Base-by-base conservation (phyloP, 2,329 filamentous ascomycete genomes). In the Cladosporium oxysporum region DNA sequence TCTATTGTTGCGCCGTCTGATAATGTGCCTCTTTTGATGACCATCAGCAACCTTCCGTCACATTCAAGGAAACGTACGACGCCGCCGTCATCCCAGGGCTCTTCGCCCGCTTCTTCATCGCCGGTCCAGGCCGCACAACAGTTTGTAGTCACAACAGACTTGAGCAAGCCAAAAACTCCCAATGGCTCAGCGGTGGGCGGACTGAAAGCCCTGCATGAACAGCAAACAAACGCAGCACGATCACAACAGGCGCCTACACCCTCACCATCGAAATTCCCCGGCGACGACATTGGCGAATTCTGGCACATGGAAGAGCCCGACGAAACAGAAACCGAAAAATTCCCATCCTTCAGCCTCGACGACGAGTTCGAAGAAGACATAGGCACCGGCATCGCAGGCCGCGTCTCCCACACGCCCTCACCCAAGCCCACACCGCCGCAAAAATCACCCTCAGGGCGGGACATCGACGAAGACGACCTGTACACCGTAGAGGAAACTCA, bases 1-100 rank as follows among this genome's bases (percentile, higher is more conserved):
- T 70, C 66, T 8, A 75, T 78, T 58, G 76, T 78, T 6, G 73
- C 73, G 16, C 76, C 76, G 11, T 73, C 71, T 26, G 76, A 78
- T 35, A 76, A 75, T 62, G 72, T 77, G 23, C 73, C 75, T 14
- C 23, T 69, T 5, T 65, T 67, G 1, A 63, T 71, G 64, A 70
- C 59, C 26, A 71, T 68, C 21, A 74, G 70, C 65, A 75, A 68
- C 49, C 69, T 74, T 41, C 69, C 73, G 14, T 76, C 74, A 14
- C 75, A 75, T 62, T 77, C 74, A 5, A 67, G 71, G 12, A 70
- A 57, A 7, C 64, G 69, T 31, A 41, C 61, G 26, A 65, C 57
- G 21, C 49, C 58, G 28, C 59, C 49, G 37, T 35, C 33, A 2
- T 62, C 58, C 1, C 33, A 44, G 50, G 21, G 21, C 21, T 52